A percentile compares a stretch with the other conserved stretches of the same genome.
Conservation (phyloP, 1,284 basidiomycete species). For the Ceratobasidium theobromae region DNA sequence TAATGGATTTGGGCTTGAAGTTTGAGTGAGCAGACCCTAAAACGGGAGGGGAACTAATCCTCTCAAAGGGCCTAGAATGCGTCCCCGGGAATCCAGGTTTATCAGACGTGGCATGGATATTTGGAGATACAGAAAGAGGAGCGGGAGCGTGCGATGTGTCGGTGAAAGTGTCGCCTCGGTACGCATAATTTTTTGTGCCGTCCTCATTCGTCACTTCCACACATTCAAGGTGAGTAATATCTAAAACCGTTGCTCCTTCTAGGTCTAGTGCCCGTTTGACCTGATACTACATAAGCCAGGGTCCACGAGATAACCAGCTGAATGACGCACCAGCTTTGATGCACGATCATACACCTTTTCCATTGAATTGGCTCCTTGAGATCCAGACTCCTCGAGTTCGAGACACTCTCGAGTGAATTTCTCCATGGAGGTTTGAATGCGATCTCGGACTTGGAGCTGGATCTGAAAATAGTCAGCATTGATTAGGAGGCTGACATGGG, state of each 20-base stretch:
- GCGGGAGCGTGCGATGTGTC: conserved; percentile 38
- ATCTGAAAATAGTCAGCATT: conserved; percentile 52
- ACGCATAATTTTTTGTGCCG: conserved; percentile 51
- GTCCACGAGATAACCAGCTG: background rate
- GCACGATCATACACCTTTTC: conserved; percentile 86
- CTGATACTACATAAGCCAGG: background rate
- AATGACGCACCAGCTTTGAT: conserved; percentile 62
- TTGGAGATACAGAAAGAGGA: conserved; percentile 37
- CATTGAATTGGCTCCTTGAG: conserved; percentile 56
- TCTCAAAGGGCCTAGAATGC: conserved; percentile 3
- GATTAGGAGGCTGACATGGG: background rate
- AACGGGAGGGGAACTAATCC: conserved; percentile 6
- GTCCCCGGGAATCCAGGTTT: background rate
- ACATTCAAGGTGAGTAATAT: conserved; percentile 88
- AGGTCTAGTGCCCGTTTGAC: conserved; percentile 86
- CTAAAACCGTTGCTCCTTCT: conserved; percentile 88
- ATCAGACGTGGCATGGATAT: background rate
- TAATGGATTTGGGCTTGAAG: conserved; percentile 39
- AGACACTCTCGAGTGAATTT: conserved; percentile 93
- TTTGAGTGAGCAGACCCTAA: conserved; percentile 8
- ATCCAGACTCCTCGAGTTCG: conserved; percentile 68
- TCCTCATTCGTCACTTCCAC: conserved; percentile 72
- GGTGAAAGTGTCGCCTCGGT: conserved; percentile 40
- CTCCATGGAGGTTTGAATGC: conserved; percentile 94
- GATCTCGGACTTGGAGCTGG: conserved; percentile 85